These are phyloP conservation scores for Geotrichum candidum DNA, from an alignment of 1,139 yeast species.

Conservation along the genomic window DNA sequence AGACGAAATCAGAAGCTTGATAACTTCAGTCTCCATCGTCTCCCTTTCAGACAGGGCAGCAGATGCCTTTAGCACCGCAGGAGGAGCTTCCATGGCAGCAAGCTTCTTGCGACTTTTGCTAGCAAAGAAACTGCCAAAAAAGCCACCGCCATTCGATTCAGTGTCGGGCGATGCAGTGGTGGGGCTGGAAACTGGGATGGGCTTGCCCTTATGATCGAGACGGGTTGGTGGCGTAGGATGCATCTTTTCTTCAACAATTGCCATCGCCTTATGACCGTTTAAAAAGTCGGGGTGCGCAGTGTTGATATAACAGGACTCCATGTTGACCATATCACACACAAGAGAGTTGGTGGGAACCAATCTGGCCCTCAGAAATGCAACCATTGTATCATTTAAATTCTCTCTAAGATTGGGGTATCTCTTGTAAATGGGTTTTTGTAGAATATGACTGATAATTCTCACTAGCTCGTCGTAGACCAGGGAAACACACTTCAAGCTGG, in stretches of 20 bases:
- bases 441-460: constrained; percentile 80
- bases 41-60: constrained; percentile 95
- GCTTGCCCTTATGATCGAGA: constrained; percentile 89
- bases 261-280: constrained; percentile 93
- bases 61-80: constrained; percentile 85
- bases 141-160: constrained; percentile 48
- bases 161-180: constrained; percentile 18
- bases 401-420: constrained; percentile 90
- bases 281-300: constrained; percentile 96
- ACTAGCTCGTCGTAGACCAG: constrained; percentile 92
- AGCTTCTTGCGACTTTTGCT: constrained; percentile 88
- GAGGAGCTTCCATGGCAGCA: constrained; percentile 96
- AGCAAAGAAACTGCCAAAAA: constrained; percentile 92
- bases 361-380: constrained; percentile 73
- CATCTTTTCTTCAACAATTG: constrained; percentile 81
- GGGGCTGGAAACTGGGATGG: constrained; percentile 30
- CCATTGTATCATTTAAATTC: constrained; percentile 71
- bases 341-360: constrained; percentile 80
- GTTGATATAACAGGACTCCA: constrained; percentile 91
- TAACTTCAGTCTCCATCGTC: constrained; percentile 93
- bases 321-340: constrained; percentile 70
- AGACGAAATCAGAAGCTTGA: constrained; percentile 81
- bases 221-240: constrained; percentile 75
- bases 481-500: constrained; percentile 84
- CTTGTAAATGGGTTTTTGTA: constrained; percentile 72